phyloP scores from a whole-genome alignment of 2,329 filamentous ascomycete genomes.

The Aspergillus arachidicola region DNA sequence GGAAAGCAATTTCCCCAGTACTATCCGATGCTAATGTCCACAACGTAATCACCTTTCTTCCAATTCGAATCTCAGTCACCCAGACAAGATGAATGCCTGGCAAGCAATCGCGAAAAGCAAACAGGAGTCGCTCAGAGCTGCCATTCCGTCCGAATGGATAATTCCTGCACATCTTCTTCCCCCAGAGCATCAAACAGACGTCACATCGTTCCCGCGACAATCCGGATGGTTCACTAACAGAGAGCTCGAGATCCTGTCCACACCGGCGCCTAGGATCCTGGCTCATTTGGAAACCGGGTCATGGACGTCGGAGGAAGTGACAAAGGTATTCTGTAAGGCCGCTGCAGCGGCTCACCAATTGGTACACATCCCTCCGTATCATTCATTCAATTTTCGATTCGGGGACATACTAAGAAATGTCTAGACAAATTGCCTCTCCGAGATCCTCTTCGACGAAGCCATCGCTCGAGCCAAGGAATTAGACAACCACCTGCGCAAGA shows the following conservation, averaged over 20 bases:
- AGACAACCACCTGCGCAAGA: constrained; percentile 53
- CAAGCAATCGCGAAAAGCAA: constrained; percentile 49
- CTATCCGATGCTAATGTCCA: neutral
- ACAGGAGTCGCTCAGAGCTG: constrained; percentile 45
- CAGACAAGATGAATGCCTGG: constrained; percentile 34
- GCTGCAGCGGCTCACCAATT: constrained; percentile 59
- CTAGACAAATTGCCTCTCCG: constrained; percentile 63
- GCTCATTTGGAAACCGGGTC: constrained; percentile 35
- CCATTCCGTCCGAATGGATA: constrained; percentile 62
- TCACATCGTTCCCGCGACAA: constrained; percentile 56
- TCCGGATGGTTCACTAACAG: constrained; percentile 62
- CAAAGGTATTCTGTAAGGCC: constrained; percentile 57
- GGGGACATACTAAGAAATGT: neutral
- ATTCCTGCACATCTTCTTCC: constrained; percentile 59
- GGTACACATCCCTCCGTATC: constrained; percentile 32
- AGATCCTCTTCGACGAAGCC: constrained; percentile 59
- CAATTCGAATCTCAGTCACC: neutral
- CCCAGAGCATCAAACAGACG: constrained; percentile 56
- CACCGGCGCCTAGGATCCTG: constrained; percentile 36
- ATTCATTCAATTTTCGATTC: neutral
- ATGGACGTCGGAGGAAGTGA: constrained; percentile 57
- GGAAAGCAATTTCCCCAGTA: neutral
- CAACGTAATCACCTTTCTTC: neutral
- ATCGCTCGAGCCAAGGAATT: constrained; percentile 54
- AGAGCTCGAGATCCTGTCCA: constrained; percentile 56